Percentiles rank a stretch among this genome's conserved stretches.
Conservation (phyloP, 495 filamentous ascomycete genomes). For the Penicillium longicatenatum region DNA sequence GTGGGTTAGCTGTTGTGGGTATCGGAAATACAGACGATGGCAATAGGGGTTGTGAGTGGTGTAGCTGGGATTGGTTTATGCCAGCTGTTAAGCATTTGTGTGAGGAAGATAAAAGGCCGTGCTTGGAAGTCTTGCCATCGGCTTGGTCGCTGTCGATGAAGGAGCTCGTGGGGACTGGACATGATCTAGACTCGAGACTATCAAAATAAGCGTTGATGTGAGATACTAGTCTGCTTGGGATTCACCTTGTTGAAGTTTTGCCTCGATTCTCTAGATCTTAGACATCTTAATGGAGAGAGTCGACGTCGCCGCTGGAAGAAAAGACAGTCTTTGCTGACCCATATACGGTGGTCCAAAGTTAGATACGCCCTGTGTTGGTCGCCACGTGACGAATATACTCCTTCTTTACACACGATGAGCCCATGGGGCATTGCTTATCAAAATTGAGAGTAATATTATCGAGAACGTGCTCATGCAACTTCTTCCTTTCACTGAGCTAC, state of each 20-base stretch:
- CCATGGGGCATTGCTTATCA: too few species aligned
- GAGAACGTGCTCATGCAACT: too few species aligned
- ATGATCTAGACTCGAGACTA: neutral
- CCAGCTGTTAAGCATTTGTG: constrained; percentile 21
- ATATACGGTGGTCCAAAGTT: too few species aligned
- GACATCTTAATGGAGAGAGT: too few species aligned
- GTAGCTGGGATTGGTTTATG: constrained; percentile 13
- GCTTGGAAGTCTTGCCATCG: constrained; percentile 21
- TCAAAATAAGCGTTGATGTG: too few species aligned
- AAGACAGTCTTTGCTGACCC: too few species aligned
- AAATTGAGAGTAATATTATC: too few species aligned
- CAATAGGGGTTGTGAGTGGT: constrained; percentile 14
- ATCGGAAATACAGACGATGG: constrained; percentile 65
- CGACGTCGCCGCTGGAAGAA: too few species aligned
- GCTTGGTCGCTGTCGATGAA: constrained; percentile 20
- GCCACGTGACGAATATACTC: too few species aligned
- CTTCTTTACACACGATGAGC: too few species aligned
- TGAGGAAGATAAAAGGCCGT: constrained; percentile 22
- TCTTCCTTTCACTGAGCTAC: too few species aligned
- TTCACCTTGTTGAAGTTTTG: constrained; percentile 1
- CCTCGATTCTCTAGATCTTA: neutral
- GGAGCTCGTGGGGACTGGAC: constrained; percentile 16
- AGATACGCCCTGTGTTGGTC: too few species aligned
- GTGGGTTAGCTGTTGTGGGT: constrained; percentile 65
- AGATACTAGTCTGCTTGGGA: neutral